Evolutionary conservation across 2,329 filamentous ascomycete species (phyloP), one percentile per base, ranked within the genome.

Genomic region (Botrytis paeoniae): DNA sequence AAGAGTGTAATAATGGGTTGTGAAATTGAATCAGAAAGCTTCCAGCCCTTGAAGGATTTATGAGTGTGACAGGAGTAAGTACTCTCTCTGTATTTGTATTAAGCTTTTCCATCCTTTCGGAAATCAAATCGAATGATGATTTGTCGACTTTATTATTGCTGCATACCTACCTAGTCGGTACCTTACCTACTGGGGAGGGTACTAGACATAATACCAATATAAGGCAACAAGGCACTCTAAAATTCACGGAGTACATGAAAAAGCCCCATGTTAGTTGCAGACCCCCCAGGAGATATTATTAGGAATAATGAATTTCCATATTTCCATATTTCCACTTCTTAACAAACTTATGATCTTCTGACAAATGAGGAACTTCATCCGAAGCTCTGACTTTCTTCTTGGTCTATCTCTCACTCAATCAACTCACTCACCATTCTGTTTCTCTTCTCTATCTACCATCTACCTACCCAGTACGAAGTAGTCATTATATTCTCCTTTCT

Each of bases 321-420:
- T 14, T n/a, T 51, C 22, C 45, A 51, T 51, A 14, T 51, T 51
- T 51, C 48, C 48, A 54, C 48, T 25, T 54, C 25, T 54, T 54
- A 6, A n/a, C 25, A 54, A n/a, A n/a, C 25, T 54, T 54, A 3
- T 54, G 12, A 61, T 12, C n/a, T 48, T 51, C 69, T 64, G 69
- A 71, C 69, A 54, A 71, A 71, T 71, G 25, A 51, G 69, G 69
- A 71, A 54, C 69, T 32, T 71, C 59, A 64, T 37, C 51, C 41
- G 39, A 37, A 68, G 69, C 61, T 65, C 54, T 51, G 35, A 65
- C 69, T 43, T 59, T 65, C 37, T 45, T 45, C 25, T 29, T 65
- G 41, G 29, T 65, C 18, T 37, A 37, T 69, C 65, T 59, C 63
- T 48, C 63, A 25, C 43, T 66, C 41, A 22, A 14, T 35, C 37